Percentiles rank a stretch among this genome's conserved stretches.
These are phyloP conservation scores for Plectosphaerella cucumerina DNA, from an alignment of 2,329 filamentous ascomycete genomes.

Conservation along the genomic window DNA sequence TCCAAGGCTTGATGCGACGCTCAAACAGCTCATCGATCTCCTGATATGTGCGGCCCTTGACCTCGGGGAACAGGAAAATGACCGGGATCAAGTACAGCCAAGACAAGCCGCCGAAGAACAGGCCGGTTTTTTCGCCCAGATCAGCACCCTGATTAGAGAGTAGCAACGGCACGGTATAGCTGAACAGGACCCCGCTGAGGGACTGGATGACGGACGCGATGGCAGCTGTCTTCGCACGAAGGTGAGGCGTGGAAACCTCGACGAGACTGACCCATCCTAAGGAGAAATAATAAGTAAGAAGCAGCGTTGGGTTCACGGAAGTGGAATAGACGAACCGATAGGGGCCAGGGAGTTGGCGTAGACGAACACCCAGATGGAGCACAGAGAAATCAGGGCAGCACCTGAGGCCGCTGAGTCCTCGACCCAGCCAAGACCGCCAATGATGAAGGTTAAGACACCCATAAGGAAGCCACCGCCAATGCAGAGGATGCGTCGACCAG, in stretches of 20 bases:
- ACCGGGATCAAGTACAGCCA: constrained; percentile 10
- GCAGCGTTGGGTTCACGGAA: background rate
- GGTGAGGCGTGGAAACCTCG: constrained; percentile 1
- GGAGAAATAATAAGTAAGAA: background rate
- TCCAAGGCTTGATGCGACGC: constrained; percentile 12
- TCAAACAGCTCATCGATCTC: constrained; percentile 17
- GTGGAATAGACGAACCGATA: background rate
- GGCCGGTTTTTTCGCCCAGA: background rate
- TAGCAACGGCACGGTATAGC: background rate
- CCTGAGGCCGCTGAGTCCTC: background rate
- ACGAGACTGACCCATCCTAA: constrained; percentile 5
- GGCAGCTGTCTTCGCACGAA: constrained; percentile 2
- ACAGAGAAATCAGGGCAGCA: constrained; percentile 11
- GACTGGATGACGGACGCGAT: constrained; percentile 1
- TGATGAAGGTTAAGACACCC: background rate
- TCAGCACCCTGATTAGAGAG: background rate
- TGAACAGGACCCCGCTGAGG: constrained; percentile 6
- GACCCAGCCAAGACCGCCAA: background rate
- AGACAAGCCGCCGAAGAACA: background rate
- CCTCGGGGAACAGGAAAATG: background rate
- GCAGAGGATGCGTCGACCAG: constrained; percentile 10
- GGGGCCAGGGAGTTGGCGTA: background rate
- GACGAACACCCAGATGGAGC: background rate
- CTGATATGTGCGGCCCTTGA: constrained; percentile 12
- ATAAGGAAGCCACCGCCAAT: background rate